Conservation (phyloP, 169 alveolate genomes). For the Eimeria praecox region DNA sequence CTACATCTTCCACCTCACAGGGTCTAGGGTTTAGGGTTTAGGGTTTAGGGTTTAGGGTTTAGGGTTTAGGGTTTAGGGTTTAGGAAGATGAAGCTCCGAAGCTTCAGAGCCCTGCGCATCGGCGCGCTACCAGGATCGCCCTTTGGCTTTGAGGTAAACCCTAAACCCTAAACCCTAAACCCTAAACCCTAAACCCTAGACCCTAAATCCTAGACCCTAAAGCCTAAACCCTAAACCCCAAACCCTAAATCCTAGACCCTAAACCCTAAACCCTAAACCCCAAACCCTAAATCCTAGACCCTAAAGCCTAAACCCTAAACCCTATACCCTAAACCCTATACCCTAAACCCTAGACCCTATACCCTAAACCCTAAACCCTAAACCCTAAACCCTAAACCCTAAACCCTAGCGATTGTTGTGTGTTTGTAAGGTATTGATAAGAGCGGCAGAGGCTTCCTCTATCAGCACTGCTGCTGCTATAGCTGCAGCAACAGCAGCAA, state of each 20-base stretch:
- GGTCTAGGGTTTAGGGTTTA: too few relatives aligned
- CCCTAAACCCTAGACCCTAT: not conserved
- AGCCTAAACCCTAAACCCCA: slow-evolving; percentile 2
- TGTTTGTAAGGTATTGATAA: not conserved
- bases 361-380: not conserved
- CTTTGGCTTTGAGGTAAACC: slow-evolving; percentile 50
- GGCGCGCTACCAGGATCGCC: slow-evolving; percentile 23
- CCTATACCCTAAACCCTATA: slow-evolving; percentile 4
- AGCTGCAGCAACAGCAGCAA: slow-evolving; percentile 41
- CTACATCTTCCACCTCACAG: too few relatives aligned
- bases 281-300: not conserved
- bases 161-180: slow-evolving; percentile 35
- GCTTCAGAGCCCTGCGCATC: slow-evolving; percentile 6
- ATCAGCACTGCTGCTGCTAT: slow-evolving; percentile 2
- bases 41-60: not conserved
- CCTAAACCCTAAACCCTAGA: slow-evolving; percentile 13
- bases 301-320: not conserved
- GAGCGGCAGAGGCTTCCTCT: not conserved
- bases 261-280: not conserved
- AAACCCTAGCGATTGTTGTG: not conserved
- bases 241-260: not conserved
- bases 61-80: slow-evolving; percentile 13
- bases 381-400: slow-evolving; percentile 27
- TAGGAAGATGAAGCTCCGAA: not conserved
- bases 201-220: slow-evolving; percentile 18